A percentile compares a stretch with the other conserved stretches of the same genome.
These are phyloP conservation scores for Stephania japonica DNA, from an alignment of 164 flowering plant species.

Conservation along the genomic window DNA sequence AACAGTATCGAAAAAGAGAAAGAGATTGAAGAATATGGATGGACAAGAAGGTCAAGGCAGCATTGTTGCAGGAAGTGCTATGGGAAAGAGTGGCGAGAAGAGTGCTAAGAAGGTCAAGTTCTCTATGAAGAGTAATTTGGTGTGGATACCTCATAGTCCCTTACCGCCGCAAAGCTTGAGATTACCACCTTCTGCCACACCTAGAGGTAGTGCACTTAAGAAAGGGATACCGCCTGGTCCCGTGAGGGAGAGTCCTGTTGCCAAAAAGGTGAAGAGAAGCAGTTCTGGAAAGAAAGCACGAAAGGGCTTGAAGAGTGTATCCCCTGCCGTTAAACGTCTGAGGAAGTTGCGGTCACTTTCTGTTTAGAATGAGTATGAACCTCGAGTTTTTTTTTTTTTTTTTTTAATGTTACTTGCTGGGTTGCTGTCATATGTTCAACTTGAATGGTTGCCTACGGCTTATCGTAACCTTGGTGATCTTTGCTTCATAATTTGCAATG, in stretches of 20 bases:
- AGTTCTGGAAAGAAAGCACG: slow-evolving; percentile 37
- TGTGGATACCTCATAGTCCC: slow-evolving; percentile 87
- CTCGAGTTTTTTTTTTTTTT: neutral
- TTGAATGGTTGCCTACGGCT: neutral
- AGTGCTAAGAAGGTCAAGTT: slow-evolving; percentile 79
- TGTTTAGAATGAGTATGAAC: slow-evolving; percentile 3
- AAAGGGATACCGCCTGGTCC: slow-evolving; percentile 88
- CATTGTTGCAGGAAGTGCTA: slow-evolving; percentile 22
- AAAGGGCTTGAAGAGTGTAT: slow-evolving; percentile 30
- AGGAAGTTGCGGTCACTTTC: slow-evolving; percentile 30
- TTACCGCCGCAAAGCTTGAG: slow-evolving; percentile 83
- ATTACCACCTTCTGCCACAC: slow-evolving; percentile 85
- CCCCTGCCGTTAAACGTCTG: slow-evolving; percentile 41
- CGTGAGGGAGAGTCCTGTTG: slow-evolving; percentile 34
- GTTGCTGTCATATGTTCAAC: slow-evolving; percentile 3
- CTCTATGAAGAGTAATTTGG: slow-evolving; percentile 75
- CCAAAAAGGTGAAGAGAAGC: slow-evolving; percentile 38
- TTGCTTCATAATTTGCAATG: slow-evolving; percentile 10
- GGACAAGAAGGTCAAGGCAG: slow-evolving; percentile 20
- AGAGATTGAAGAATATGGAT: slow-evolving; percentile 41
- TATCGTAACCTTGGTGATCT: neutral
- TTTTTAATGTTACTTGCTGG: neutral
- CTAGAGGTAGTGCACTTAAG: slow-evolving; percentile 98
- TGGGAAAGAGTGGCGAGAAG: slow-evolving; percentile 39
- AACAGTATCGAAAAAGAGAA: slow-evolving; percentile 49